These are phyloP conservation scores for Ammopiptanthus mongolicus DNA, from an alignment of 306 rosid species.

Conservation along the genomic window DNA sequence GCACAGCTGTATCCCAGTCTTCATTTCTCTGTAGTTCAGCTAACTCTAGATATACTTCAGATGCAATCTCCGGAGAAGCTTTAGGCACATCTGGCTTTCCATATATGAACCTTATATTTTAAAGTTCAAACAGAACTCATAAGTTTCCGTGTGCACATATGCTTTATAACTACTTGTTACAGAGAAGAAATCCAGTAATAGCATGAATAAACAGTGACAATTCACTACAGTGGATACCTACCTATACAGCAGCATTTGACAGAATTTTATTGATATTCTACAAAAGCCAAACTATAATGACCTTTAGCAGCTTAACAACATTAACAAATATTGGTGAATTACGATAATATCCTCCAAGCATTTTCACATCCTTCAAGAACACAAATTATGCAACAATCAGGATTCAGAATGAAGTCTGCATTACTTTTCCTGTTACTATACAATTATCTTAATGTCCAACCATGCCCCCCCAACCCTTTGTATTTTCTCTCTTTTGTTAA, in stretches of 20 bases:
- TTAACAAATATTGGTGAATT: slow-evolving; percentile 1
- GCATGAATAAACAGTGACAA: neutral
- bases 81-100: slow-evolving; percentile 95
- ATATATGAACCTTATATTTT: slow-evolving; percentile 61
- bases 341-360: neutral
- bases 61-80: slow-evolving; percentile 58
- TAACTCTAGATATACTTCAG: slow-evolving; percentile 56
- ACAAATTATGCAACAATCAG: neutral
- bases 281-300: neutral
- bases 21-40: slow-evolving; percentile 55
- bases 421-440: neutral
- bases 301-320: slow-evolving; percentile 1
- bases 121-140: slow-evolving; percentile 12
- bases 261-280: neutral
- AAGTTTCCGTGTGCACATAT: neutral
- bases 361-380: slow-evolving; percentile 3
- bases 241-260: slow-evolving; percentile 14
- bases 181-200: slow-evolving; percentile 8
- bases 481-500: neutral
- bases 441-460: neutral
- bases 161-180: neutral
- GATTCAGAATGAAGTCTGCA: slow-evolving; percentile 4
- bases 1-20: slow-evolving; percentile 85
- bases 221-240: slow-evolving; percentile 9
- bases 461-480: neutral